Percentiles rank a stretch among this genome's conserved stretches.
These are phyloP conservation scores for Coccinonectria pachysandricola DNA, from an alignment of 2,329 filamentous ascomycete species.

Conservation along the genomic window DNA sequence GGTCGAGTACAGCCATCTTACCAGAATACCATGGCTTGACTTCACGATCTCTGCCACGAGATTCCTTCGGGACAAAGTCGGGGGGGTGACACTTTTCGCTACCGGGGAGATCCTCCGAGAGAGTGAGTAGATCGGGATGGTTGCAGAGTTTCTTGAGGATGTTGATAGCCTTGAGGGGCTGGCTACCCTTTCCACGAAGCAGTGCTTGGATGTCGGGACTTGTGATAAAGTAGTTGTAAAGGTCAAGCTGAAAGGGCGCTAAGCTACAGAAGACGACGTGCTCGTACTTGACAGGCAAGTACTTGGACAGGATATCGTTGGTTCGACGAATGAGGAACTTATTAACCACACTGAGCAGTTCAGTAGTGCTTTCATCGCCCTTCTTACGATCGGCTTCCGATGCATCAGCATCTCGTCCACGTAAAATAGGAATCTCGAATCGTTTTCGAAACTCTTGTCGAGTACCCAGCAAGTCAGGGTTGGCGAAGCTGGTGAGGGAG, in stretches of 20 bases:
- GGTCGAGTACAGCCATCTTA: conserved; percentile 96
- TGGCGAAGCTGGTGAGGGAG: conserved; percentile 89
- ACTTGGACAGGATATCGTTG: conserved; percentile 97
- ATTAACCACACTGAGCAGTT: conserved; percentile 79
- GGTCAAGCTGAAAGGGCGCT: conserved; percentile 79
- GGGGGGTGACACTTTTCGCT: conserved; percentile 73
- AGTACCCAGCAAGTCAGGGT: conserved; percentile 82
- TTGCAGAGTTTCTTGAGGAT: conserved; percentile 98
- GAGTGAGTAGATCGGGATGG: conserved; percentile 83
- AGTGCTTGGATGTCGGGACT: conserved; percentile 91
- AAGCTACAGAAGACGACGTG: conserved; percentile 97
- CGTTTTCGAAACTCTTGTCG: conserved; percentile 86
- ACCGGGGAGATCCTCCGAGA: conserved; percentile 75
- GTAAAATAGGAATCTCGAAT: conserved; percentile 85
- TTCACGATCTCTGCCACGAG: conserved; percentile 80
- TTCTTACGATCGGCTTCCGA: conserved; percentile 71
- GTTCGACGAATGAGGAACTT: conserved; percentile 97
- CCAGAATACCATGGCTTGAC: conserved; percentile 94
- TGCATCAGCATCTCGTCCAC: conserved; percentile 82
- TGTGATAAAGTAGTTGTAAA: conserved; percentile 96
- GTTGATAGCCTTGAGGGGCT: conserved; percentile 92
- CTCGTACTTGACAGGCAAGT: conserved; percentile 95
- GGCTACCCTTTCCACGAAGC: conserved; percentile 85
- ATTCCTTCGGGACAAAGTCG: conserved; percentile 81
- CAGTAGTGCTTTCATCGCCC: conserved; percentile 72